Base-by-base conservation (phyloP, 2,329 filamentous ascomycete genomes). In the Cryphonectria naterciae region DNA sequence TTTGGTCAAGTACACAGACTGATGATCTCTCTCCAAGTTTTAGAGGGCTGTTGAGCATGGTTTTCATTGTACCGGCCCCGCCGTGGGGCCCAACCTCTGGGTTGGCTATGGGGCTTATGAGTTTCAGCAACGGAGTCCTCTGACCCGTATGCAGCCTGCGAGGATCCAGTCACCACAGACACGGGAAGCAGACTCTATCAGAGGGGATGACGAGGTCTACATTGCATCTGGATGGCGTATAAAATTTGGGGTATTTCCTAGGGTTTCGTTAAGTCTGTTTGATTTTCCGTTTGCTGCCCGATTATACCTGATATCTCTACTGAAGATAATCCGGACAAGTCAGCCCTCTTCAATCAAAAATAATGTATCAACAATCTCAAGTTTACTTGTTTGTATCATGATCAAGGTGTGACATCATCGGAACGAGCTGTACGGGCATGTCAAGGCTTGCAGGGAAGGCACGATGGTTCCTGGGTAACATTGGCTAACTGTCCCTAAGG, bases 161-260 rank as follows among this genome's bases (percentile, higher is more conserved):
- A 81, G 78, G 79, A 83, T 79, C 80, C 79, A 76, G 75, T 75
- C 75, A 77, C 66, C 62, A 74, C 54, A 74, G 77, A 75, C 76
- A 73, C 78, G 78, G 77, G 78, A 79, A 81, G 80, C 80, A 81
- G 80, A 80, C 75, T 73, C 76, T 77, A 77, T 79, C 77, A 75
- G 72, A 82, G 78, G 83, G 83, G 81, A 86, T 85, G 85, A 85
- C 79, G 83, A 83, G 83, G 81, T 81, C 81, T 83, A 78, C 80
- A 83, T 84, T 85, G 84, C 84, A 85, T 85, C 77, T 78, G 79
- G 78, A 70, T 70, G 83, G 85, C 84, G 84, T 84, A 81, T 73
- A 74, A 79, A 81, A 83, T 62, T 66, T 25, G 52, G 79, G 78
- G 19, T 76, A 73, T 70, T 73, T 73, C 75, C 76, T 64, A 17